Evolutionary conservation across 1,284 basidiomycete species (phyloP).

Genomic region (Cryptococcus sp.): DNA sequence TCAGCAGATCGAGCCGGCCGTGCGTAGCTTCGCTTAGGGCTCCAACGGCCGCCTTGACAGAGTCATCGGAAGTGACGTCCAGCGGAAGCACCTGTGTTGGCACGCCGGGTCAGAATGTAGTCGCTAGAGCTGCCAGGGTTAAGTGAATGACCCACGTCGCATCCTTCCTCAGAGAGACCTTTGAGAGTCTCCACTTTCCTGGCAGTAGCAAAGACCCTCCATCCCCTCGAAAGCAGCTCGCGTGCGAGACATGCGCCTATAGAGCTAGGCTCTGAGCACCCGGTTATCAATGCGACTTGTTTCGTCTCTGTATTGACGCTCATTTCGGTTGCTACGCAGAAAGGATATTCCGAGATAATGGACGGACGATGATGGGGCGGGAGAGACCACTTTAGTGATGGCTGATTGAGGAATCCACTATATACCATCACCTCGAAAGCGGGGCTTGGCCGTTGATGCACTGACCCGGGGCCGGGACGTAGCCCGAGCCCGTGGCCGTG

Average conservation of each 20-base stretch:
- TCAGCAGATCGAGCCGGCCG: conserved; percentile 17
- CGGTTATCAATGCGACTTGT: conserved; percentile 14
- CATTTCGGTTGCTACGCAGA: too few species aligned
- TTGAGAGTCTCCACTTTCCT: conserved; percentile 12
- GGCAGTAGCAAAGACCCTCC: conserved; percentile 24
- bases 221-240: conserved; percentile 13
- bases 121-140: not conserved
- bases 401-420: too few species aligned
- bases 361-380: too few species aligned
- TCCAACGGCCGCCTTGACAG: conserved; percentile 7
- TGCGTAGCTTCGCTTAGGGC: not conserved
- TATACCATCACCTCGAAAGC: too few species aligned
- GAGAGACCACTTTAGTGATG: too few species aligned
- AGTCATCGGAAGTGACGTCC: conserved; percentile 14
- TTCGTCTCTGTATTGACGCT: too few species aligned
- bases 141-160: conserved; percentile 11
- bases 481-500: too few species aligned
- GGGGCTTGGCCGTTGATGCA: too few species aligned
- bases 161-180: conserved; percentile 14
- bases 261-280: conserved; percentile 23
- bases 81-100: conserved; percentile 12
- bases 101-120: not conserved
- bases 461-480: too few species aligned
- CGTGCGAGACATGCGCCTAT: conserved; percentile 18
- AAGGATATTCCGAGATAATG: too few species aligned